Evolutionary conservation across 1,284 basidiomycete genomes (phyloP).

Genomic region (Ustilago crameri): DNA sequence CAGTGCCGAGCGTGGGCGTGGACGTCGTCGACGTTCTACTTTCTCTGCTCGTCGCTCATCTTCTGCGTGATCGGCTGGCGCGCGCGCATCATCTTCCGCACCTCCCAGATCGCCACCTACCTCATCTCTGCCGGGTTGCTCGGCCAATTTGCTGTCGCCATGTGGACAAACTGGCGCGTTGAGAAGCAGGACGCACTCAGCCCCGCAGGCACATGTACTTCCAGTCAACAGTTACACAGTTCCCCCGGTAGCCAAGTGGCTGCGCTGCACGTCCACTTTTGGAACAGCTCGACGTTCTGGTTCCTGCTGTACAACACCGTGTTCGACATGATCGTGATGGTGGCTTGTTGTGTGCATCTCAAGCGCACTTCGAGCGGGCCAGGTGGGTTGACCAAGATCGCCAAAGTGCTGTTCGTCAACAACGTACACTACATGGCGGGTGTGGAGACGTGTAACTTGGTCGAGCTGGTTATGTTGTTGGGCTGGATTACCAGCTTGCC

Average conservation of each 20-base stretch:
- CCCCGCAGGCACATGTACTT: slow-evolving; percentile 30
- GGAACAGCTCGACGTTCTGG: slow-evolving; percentile 41
- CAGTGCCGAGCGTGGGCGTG: slow-evolving; percentile 37
- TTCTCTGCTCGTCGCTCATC: slow-evolving; percentile 34
- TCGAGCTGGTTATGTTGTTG: slow-evolving; percentile 32
- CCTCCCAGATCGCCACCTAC: slow-evolving; percentile 2
- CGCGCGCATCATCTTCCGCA: slow-evolving; percentile 39
- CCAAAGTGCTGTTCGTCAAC: slow-evolving; percentile 42
- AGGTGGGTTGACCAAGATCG: slow-evolving; percentile 31
- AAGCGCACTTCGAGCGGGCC: slow-evolving; percentile 35
- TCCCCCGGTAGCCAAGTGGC: neutral
- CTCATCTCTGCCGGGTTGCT: slow-evolving; percentile 20
- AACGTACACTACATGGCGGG: slow-evolving; percentile 50
- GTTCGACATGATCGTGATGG: slow-evolving; percentile 28
- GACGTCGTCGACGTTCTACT: slow-evolving; percentile 36
- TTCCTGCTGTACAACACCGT: slow-evolving; percentile 44
- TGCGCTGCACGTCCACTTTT: slow-evolving; percentile 16
- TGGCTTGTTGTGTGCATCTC: slow-evolving; percentile 22
- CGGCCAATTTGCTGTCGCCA: slow-evolving; percentile 23
- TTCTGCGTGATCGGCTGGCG: slow-evolving; percentile 42
- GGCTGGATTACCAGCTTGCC: slow-evolving; percentile 32
- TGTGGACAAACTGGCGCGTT: slow-evolving; percentile 41
- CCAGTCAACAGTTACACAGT: slow-evolving; percentile 7
- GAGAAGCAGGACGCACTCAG: slow-evolving; percentile 28
- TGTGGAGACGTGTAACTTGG: slow-evolving; percentile 33